Conservation (phyloP, 108 stramenopile species). For the Schizochytrium sp. region DNA sequence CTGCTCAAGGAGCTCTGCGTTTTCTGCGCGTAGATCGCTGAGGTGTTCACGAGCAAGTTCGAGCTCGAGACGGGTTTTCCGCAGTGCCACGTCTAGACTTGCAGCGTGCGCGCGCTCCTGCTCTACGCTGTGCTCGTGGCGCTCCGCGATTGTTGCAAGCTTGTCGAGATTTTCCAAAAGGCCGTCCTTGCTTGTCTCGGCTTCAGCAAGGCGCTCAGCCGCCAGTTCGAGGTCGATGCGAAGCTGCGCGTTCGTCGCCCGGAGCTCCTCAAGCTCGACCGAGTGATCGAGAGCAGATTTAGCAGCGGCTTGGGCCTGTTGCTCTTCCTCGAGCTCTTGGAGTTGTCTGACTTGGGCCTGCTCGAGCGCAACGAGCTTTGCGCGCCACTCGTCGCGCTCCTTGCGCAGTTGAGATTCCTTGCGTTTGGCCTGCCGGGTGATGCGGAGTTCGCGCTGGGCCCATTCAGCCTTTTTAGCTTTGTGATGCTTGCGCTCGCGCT, state of each 20-base stretch:
- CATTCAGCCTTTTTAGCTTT: neutral
- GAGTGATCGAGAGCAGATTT: neutral
- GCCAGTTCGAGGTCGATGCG: neutral
- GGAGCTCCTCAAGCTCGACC: neutral
- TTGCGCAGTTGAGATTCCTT: neutral
- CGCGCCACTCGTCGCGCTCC: neutral
- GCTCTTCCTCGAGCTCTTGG: neutral
- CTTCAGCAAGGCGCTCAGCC: neutral
- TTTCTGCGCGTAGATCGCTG: neutral
- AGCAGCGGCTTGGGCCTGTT: no score
- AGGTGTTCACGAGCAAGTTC: neutral
- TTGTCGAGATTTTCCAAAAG: neutral
- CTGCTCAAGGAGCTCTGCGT: neutral
- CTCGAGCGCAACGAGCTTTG: neutral
- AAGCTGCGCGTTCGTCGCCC: neutral
- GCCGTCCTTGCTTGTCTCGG: neutral
- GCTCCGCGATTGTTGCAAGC: neutral
- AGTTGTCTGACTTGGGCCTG: neutral
- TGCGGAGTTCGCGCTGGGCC: neutral
- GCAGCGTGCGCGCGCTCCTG: no score
- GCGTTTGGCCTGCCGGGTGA: neutral
- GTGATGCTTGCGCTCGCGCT: neutral
- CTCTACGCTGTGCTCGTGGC: neutral
- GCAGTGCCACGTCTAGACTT: neutral
- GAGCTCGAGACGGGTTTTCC: neutral